Conservation (phyloP, 225 moss, liverwort and hornwort genomes). For the Thuidium tamariscinum region DNA sequence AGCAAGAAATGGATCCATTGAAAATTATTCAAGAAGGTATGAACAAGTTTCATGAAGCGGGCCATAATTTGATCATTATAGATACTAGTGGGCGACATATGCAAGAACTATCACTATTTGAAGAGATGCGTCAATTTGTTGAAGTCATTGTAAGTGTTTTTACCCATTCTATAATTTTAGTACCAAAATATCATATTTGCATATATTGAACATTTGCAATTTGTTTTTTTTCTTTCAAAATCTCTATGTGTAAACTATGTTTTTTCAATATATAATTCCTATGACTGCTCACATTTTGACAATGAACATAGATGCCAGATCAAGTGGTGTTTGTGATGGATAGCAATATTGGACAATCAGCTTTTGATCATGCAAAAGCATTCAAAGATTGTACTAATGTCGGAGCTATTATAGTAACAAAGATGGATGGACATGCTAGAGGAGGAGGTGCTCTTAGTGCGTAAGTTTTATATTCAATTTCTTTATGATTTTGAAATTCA, state of each 20-base stretch:
- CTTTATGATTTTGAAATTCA: neutral
- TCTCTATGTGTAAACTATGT: accelerated
- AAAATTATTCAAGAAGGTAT: neutral
- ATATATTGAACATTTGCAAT: neutral
- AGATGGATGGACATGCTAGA: conserved; percentile 79
- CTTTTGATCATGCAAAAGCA: conserved; percentile 64
- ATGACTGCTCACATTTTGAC: neutral
- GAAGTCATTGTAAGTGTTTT: conserved; percentile 40
- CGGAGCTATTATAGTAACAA: conserved; percentile 61
- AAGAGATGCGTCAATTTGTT: conserved; percentile 72
- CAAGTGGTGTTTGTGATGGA: conserved; percentile 73
- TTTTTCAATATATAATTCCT: neutral
- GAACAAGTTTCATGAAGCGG: neutral
- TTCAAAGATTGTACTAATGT: conserved; percentile 63
- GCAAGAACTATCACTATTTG: conserved; percentile 68
- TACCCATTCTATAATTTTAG: neutral
- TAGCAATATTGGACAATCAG: conserved; percentile 66
- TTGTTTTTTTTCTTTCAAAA: too few species aligned
- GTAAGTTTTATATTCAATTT: neutral
- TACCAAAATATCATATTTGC: neutral
- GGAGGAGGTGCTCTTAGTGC: conserved; percentile 64
- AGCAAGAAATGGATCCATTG: neutral
- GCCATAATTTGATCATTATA: neutral
- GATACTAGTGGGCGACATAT: conserved; percentile 56
- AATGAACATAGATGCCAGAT: conserved; percentile 3